Evolutionary conservation across 192 early-diverging fungal genomes (phyloP).

Genomic region (Chytriomyces sp.): DNA sequence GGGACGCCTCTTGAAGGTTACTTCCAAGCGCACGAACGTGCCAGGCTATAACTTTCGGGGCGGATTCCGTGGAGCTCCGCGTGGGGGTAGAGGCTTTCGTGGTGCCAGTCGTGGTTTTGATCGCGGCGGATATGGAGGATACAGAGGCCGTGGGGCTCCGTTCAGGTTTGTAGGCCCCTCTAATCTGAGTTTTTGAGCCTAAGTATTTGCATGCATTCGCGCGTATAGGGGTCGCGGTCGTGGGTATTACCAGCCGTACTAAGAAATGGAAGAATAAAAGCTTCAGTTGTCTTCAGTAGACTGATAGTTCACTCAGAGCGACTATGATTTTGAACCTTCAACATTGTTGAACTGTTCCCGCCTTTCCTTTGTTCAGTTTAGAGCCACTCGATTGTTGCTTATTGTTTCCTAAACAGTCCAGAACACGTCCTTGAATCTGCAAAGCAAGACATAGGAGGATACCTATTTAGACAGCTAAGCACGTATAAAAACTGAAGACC

Average conservation of each 20-base stretch:
- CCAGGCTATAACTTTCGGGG: constrained; percentile 80
- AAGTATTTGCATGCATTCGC: no score
- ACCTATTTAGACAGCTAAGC: no score
- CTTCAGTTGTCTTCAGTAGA: no score
- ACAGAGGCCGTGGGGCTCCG: constrained; percentile 18
- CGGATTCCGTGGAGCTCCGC: constrained; percentile 74
- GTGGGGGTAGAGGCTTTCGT: constrained; percentile 55
- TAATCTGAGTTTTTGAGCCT: neutral
- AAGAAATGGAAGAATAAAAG: constrained; percentile 13
- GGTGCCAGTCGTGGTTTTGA: constrained; percentile 33
- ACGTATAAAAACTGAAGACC: no score
- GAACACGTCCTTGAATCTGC: no score
- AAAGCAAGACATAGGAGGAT: no score
- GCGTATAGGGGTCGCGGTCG: constrained; percentile 40
- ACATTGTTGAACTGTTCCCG: no score
- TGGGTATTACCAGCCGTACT: constrained; percentile 45
- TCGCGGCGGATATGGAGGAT: constrained; percentile 18
- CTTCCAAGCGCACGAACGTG: constrained; percentile 90
- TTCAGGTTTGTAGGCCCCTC: constrained; percentile 19
- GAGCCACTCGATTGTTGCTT: no score
- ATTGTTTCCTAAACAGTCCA: no score
- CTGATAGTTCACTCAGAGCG: no score
- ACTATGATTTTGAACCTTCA: no score
- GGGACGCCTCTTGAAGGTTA: constrained; percentile 83
- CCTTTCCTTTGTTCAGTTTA: no score